Evolutionary conservation across 2,329 filamentous ascomycete species (phyloP).

Genomic region (Xylaria sp.): DNA sequence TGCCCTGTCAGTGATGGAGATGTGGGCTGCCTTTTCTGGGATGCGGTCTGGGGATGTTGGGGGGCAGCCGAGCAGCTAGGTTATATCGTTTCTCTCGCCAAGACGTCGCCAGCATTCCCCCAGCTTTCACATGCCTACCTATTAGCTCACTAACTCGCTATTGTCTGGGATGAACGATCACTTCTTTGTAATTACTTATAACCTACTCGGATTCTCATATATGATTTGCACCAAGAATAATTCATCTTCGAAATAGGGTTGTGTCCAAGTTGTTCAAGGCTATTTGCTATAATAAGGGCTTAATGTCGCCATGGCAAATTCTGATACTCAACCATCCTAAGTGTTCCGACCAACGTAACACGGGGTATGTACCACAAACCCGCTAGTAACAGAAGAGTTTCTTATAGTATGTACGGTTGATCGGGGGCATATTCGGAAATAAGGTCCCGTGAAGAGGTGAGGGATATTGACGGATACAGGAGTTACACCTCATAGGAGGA

Average conservation of each 20-base stretch:
- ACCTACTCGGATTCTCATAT: neutral
- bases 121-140: conserved; percentile 28
- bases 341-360: conserved; percentile 5
- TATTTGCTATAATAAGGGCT: neutral
- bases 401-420: conserved; percentile 2
- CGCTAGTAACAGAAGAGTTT: conserved; percentile 1
- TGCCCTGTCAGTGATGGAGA: neutral
- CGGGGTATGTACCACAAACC: conserved; percentile 3
- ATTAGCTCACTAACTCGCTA: neutral
- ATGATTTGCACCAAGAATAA: neutral
- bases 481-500: neutral
- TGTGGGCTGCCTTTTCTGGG: conserved; percentile 20
- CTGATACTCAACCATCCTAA: conserved; percentile 1
- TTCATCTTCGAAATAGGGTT: no score
- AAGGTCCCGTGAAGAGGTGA: conserved; percentile 3
- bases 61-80: conserved; percentile 2
- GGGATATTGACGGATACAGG: conserved; percentile 12
- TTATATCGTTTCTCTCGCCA: conserved; percentile 18
- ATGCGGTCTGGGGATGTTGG: conserved; percentile 30
- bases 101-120: conserved; percentile 16
- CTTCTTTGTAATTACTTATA: neutral
- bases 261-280: no score
- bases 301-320: conserved; percentile 15
- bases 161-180: no score
- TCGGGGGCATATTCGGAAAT: conserved; percentile 4